A percentile compares a stretch with the other conserved stretches of the same genome.
These are phyloP conservation scores for Fusarium subtropicale DNA, from an alignment of 2,329 filamentous ascomycete species.

Conservation along the genomic window DNA sequence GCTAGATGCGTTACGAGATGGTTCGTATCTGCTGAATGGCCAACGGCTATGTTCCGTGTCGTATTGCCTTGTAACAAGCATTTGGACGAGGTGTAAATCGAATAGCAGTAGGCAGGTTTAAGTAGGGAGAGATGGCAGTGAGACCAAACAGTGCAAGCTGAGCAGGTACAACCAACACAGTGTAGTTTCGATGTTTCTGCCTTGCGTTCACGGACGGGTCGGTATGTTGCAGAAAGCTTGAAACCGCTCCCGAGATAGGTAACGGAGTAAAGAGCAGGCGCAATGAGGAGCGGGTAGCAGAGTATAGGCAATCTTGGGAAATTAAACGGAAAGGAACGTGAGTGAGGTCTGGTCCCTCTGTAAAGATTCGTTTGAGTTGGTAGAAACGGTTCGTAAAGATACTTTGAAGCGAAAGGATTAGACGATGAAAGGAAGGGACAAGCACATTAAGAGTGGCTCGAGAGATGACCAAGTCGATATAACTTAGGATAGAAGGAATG, in stretches of 20 bases:
- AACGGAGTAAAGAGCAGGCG: constrained; percentile 22
- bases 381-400: constrained; percentile 13
- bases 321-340: constrained; percentile 26
- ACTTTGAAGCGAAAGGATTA: constrained; percentile 10
- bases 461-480: constrained; percentile 16
- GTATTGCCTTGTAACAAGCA: constrained; percentile 67
- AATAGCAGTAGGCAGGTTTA: constrained; percentile 22
- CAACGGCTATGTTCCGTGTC: constrained; percentile 67
- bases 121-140: constrained; percentile 18
- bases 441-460: constrained; percentile 17
- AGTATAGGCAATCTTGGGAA: constrained; percentile 12
- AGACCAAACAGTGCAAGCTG: constrained; percentile 23
- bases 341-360: constrained; percentile 15
- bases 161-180: constrained; percentile 40
- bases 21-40: constrained; percentile 65
- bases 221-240: constrained; percentile 34
- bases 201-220: constrained; percentile 31
- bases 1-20: constrained; percentile 58
- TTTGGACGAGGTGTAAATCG: constrained; percentile 34
- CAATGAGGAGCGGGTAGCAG: constrained; percentile 15
- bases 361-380: constrained; percentile 9
- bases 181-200: constrained; percentile 30
- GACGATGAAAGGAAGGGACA: constrained; percentile 21
- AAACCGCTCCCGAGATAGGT: constrained; percentile 38
- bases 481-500: constrained; percentile 21